These are phyloP conservation scores for Naematelia aurantialba DNA, from an alignment of 768 basidiomycete genomes.

Conservation along the genomic window DNA sequence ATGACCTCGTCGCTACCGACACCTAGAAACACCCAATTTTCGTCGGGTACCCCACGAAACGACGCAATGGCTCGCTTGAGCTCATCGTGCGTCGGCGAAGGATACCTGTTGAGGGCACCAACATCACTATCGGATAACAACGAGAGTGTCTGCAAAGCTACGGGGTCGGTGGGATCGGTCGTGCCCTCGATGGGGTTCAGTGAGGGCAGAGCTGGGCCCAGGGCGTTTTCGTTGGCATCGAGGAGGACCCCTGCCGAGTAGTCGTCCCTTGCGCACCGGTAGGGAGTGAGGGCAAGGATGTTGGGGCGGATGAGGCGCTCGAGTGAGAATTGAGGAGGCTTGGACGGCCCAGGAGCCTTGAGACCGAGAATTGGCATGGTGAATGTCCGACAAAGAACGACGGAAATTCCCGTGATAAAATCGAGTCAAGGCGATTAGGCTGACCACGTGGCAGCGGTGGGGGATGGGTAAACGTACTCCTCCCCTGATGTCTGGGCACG, in stretches of 20 bases:
- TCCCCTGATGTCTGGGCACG: too few relatives aligned
- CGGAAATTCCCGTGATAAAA: too few relatives aligned
- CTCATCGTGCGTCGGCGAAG: constrained; percentile 76
- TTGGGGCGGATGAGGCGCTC: constrained; percentile 85
- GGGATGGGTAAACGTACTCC: too few relatives aligned
- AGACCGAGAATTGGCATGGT: constrained; percentile 50
- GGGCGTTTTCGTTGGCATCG: constrained; percentile 95
- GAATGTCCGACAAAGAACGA: too few relatives aligned
- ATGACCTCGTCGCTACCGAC: constrained; percentile 97
- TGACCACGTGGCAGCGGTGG: too few relatives aligned
- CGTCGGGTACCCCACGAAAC: constrained; percentile 65
- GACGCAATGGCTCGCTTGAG: constrained; percentile 73
- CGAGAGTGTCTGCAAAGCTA: constrained; percentile 17
- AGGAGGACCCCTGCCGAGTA: constrained; percentile 86
- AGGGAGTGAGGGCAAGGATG: constrained; percentile 84
- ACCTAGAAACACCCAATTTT: constrained; percentile 79
- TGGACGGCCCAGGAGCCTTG: constrained; percentile 46
- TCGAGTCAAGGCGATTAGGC: too few relatives aligned
- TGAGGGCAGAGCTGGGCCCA: constrained; percentile 74
- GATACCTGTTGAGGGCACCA: constrained; percentile 75
- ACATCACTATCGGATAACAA: constrained; percentile 25
- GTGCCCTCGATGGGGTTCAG: constrained; percentile 19
- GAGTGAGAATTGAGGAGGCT: constrained; percentile 79
- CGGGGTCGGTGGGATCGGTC: background rate
- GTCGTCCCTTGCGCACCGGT: constrained; percentile 94